Evolutionary conservation across 2,329 filamentous ascomycete genomes (phyloP), one percentile per base, ranked within the genome.

Genomic region (Ophiocordyceps camponoti-saundersi): DNA sequence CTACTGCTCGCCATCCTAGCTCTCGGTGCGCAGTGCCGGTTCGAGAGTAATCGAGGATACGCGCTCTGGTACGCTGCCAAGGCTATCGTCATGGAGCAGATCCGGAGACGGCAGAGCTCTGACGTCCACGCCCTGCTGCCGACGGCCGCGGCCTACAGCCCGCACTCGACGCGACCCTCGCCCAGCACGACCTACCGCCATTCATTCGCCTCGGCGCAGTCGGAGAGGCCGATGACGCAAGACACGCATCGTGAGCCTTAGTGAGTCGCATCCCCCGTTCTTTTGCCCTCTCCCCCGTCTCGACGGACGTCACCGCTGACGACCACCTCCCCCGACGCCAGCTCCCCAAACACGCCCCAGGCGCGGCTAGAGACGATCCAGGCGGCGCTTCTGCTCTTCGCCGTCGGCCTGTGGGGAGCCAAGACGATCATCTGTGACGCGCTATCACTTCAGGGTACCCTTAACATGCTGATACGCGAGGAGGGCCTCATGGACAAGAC

Each of bases 1-100:
- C 64, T 86, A 4, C 64, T 84, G 6, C 63, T 87, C 26, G 80
- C 80, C 0, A 73, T 85, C 16, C 66, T 81, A 21, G 79, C 82
- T 0, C 74, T 85, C 2, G 79, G 79, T 13, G 79, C 79, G 0
- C 77, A 80, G 53, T 82, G 82, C 53, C 71, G 75, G 1, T 79
- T 79, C 46, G 76, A 80, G 53, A 73, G 66, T 47, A 72, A 76
- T 44, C 65, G 75, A 41, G 73, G 73, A 2, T 73, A 79, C 55
- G 73, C 72, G 2, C 58, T 80, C 6, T 80, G 75, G 75, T 79
- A 78, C 55, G 75, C 75, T 0, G 71, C 74, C 8, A 77, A 73
- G 55, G 66, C 73, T 4, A 69, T 80, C 16, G 71, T 73, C 0
- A 60, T 72, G 47, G 75, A 79, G 54, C 75, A 79, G 57, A 76